Base-by-base conservation (phyloP, 192 early-diverging fungal genomes). In the Coemansia sp. region DNA sequence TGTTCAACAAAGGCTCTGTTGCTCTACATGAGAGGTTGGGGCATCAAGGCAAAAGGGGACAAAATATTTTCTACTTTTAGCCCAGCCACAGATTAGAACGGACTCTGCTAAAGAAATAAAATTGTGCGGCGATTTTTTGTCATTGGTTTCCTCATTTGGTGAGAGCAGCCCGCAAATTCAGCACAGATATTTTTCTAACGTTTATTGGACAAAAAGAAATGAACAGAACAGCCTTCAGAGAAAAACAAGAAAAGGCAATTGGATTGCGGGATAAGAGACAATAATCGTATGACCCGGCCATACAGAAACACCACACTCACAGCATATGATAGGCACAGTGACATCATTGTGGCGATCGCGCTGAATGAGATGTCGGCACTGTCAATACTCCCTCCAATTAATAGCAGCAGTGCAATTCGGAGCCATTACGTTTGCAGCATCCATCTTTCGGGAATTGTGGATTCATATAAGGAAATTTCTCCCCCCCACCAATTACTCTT, bases 331-430 rank as follows among this genome's bases (percentile, higher is more conserved):
- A 1, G 3, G 25, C 26, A 23, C 3, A 26, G 26, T 51, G 20
- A 51, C 48, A 26, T 51, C 48, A 51, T 51, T 51, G 25, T 51
- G 48, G 23, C 48, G 25, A 25, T 51, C 25, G 48, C 48, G 10
- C 13, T 51, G 23, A 26, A 51, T 51, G 23, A 23, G 18, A 13
- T 1, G 7, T 23, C 25, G 48, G 13, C 25, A 51, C 25, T 51
- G 8, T 46, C 43, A 20, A 46, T 46, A 46, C 15, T 46, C 20
- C 20, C 43, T 7, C 15, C 12, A 12, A 13, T 40, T 40, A 40
- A 15, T 40, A 15, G 2, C 37, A 40, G 37, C 3, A 40, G 10
- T 7, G 3, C 37, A 40, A n/a, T n/a, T n/a, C n/a, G n/a, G n/a
- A n/a, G n/a, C n/a, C n/a, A n/a, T n/a, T n/a, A n/a, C n/a, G n/a